Conservation (phyloP, 306 rosid genomes). For the Pyrus communis region DNA sequence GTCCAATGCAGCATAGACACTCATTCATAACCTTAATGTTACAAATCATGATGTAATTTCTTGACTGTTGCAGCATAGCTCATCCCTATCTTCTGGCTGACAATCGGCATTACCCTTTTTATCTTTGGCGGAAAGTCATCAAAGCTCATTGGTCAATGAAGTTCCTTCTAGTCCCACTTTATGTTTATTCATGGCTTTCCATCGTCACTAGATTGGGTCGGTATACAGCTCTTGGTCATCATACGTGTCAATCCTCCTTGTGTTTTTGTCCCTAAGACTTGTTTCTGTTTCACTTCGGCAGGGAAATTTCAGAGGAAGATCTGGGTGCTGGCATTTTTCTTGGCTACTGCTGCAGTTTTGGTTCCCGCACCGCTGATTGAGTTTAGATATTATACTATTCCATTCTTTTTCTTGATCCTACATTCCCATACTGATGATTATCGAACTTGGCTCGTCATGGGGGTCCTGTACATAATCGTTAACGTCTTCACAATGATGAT, state of each 20-base stretch:
- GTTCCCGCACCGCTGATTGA: conserved; percentile 80
- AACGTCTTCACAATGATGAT: conserved; percentile 61
- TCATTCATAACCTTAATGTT: not conserved
- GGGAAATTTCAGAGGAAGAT: conserved; percentile 54
- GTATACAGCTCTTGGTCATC: conserved; percentile 11
- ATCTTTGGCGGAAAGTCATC: conserved; percentile 69
- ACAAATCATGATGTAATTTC: conserved; percentile 2
- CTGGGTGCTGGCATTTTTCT: conserved; percentile 58
- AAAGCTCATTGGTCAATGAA: conserved; percentile 67
- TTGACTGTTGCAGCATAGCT: conserved; percentile 56
- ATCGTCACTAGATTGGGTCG: conserved; percentile 54
- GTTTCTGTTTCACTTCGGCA: conserved; percentile 25
- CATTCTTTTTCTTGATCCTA: conserved; percentile 60
- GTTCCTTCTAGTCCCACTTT: conserved; percentile 56
- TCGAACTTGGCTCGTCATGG: conserved; percentile 50
- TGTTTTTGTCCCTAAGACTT: not conserved
- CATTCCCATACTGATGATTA: conserved; percentile 38
- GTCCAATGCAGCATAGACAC: not conserved
- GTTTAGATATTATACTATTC: conserved; percentile 81
- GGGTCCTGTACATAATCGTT: conserved; percentile 39
- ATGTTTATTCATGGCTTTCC: conserved; percentile 70
- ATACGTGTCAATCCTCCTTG: not conserved
- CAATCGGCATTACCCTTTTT: conserved; percentile 76
- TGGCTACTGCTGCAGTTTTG: conserved; percentile 77
- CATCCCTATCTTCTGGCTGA: conserved; percentile 90